Evolutionary conservation across 805 yeast species (phyloP), one percentile per base, ranked within the genome.

Genomic region (Metschnikowia shivogae): DNA sequence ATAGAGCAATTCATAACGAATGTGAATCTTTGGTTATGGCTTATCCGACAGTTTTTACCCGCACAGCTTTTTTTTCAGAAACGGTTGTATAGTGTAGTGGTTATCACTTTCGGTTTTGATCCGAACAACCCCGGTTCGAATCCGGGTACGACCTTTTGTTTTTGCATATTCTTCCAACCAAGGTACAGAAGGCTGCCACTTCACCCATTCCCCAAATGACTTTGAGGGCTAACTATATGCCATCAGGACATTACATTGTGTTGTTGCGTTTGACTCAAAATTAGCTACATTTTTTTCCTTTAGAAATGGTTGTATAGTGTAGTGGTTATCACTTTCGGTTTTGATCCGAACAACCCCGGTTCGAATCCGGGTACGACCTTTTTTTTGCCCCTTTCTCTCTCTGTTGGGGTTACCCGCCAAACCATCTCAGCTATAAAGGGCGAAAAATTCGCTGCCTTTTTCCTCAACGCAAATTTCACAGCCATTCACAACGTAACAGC

Each of bases 51-150:
- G 8, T 2, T 6, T 2, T 6, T 3, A 7, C 8, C 8, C 2
- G 26, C 26, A 17, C 4, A 22, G 26, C 26, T 5, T 22, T 22
- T 22, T 4, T 2, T 22, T 5, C 26, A 22, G 4, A 34, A 42
- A 31, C 2, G 72, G 72, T 67, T 65, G 70, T 78, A 77, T 80
- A 79, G 85, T 80, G 85, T 80, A 80, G 85, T 78, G 85, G 85
- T 80, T 78, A 81, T 81, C 84, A 80, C 86, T 73, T 73, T 79
- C 78, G 85, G 85, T 80, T 81, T 77, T 80, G 85, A 81, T 81
- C 85, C 85, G 78, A 66, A 71, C 80, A 78, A 81, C 86, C 84
- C 85, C 85, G 80, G 86, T 80, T 81, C 86, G 86, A 81, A 79
- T 79, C 86, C 85, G 85, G 85, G 85, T 76, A 78, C 77, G 86